Evolutionary conservation across 148 eudicot species (phyloP), one percentile per base, ranked within the genome.

Genomic region (Dysphania ambrosioides): DNA sequence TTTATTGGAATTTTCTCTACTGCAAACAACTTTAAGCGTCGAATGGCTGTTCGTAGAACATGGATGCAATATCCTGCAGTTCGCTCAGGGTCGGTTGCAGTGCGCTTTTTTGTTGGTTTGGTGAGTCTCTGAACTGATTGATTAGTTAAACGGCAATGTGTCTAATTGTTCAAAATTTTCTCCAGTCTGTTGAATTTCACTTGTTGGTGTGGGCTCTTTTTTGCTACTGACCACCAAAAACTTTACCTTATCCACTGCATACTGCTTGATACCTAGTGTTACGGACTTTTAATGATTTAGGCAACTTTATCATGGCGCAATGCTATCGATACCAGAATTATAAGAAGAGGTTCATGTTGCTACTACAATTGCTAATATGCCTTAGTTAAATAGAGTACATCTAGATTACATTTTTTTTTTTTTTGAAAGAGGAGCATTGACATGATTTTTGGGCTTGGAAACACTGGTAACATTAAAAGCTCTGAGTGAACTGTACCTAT

Each of bases 31-130:
- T 95, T 95, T 74, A 92, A 92, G 79, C 93, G 94, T 24, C 78
- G 99, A 60, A 95, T 95, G 98, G 98, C 98, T 75, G 97, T 92
- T 78, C 86, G 98, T 71, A 89, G 98, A 74, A 90, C 98, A 13
- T 95, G 98, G 98, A 95, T 95, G 97, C 98, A 95, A 77, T 95
- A 88, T 79, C 82, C 88, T 65, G 83, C 83, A 76, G 98, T 95
- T 69, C 91, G 92, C 26, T 86, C 92, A 6, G 98, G 97, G 64
- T 78, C 83, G 62, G 93, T 89, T 76, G 97, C 89, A 42, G 96
- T 90, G 66, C 98, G 96, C 41, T 95, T 95, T 82, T 95, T 95
- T 82, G 98, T 95, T 79, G 98, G 98, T 75, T 82, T 95, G 93
- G 98, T 95, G 70, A 87, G 98, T 84, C 29, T 47, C 72, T 19